Evolutionary conservation across 495 filamentous ascomycete genomes (phyloP), one percentile per base, ranked within the genome.

Genomic region (Chaetomium cochliodes): DNA sequence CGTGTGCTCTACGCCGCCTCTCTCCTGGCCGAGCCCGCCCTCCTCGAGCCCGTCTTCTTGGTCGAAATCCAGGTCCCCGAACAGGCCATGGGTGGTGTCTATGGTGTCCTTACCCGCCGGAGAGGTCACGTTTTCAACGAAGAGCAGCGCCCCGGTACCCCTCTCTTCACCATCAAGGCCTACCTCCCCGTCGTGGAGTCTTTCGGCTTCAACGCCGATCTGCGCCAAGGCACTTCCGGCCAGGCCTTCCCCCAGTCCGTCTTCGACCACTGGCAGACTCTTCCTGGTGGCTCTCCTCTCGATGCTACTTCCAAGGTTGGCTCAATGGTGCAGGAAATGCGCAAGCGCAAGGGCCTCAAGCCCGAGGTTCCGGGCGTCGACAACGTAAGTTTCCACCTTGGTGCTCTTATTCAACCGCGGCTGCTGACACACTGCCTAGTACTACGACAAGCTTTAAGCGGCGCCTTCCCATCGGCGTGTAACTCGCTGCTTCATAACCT

Each of bases 271-370:
- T 99, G 92, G 92, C 87, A 93, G 79, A 81, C 94, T 70, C 86
- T 98, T 59, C 90, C 93, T 68, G 94, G 94, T 87, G 94, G 94
- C 72, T 94, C 90, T 66, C 89, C 92, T 72, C 87, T 98, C 70
- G 96, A 99, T 78, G 67, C 78, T 71, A 89, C 89, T 70, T 88
- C 88, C 67, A 93, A 92, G 88, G 85, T 90, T 77, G 96, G 94
- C 76, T 80, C 87, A 75, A 81, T 97, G 72, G 91, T 97, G 69
- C 81, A 83, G 77, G 86, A 88, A 58, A 96, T 93, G 90, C 91
- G 94, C 72, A 97, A 97, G 88, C 89, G 94, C 82, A 99, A 99
- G 89, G 96, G 93, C 89, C 82, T 99, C 86, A 99, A 99, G 91
- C 83, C 88, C 74, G 84, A 91, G 67, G 90, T 96, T 74, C 93